phyloP scores from a whole-genome alignment of 129 eudicot species.

The Smallanthus sonchifolius region DNA sequence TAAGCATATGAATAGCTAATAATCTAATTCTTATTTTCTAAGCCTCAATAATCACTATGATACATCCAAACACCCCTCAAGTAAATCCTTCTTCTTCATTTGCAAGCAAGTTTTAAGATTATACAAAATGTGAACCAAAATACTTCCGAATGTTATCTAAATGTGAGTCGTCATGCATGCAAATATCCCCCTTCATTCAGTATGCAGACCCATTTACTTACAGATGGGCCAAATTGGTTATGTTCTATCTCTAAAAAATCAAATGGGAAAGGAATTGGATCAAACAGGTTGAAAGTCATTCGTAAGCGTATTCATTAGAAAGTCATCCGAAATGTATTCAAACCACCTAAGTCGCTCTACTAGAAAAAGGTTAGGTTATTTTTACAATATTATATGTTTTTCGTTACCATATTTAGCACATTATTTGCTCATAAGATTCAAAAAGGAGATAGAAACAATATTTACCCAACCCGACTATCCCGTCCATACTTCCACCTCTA shows the following conservation, averaged over 20 bases:
- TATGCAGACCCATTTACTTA: no score
- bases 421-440: neutral
- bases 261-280: neutral
- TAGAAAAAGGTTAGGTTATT: neutral
- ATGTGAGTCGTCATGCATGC: neutral
- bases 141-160: neutral
- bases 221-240: neutral
- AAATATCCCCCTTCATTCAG: no score
- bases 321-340: neutral
- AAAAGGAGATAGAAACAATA: neutral
- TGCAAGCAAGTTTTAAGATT: neutral
- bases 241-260: neutral
- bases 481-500: neutral
- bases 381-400: neutral
- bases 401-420: neutral
- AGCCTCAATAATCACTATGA: neutral
- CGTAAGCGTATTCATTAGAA: neutral
- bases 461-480: neutral
- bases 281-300: neutral
- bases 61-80: conserved; percentile 1
- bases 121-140: neutral
- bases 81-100: neutral
- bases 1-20: neutral
- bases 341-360: neutral
- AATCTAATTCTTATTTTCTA: neutral